Percentiles rank a stretch among this genome's conserved stretches.
Evolutionary conservation across 1,284 basidiomycete species (phyloP).

Genomic region (Ustilago nuda): DNA sequence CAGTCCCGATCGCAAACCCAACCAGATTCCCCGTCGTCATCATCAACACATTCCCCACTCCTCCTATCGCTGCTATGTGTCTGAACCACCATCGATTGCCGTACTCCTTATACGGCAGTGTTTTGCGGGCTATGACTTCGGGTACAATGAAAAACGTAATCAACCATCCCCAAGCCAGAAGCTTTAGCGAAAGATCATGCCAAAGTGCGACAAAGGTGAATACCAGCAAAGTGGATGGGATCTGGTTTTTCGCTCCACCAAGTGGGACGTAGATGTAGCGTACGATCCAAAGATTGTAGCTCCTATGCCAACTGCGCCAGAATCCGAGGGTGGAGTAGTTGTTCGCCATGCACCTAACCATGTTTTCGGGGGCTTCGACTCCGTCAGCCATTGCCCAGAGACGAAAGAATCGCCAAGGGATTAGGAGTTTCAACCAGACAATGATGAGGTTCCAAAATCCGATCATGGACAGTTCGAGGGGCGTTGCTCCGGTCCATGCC

Average conservation of each 20-base stretch:
- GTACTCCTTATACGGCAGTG: slow-evolving; percentile 79
- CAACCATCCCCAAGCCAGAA: slow-evolving; percentile 97
- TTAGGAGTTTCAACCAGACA: slow-evolving; percentile 97
- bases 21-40: slow-evolving; percentile 96
- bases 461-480: slow-evolving; percentile 88
- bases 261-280: slow-evolving; percentile 89
- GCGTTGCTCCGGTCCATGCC: slow-evolving; percentile 78
- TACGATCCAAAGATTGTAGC: slow-evolving; percentile 95
- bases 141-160: slow-evolving; percentile 90
- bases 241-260: slow-evolving; percentile 78
- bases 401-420: slow-evolving; percentile 97
- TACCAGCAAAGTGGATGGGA: slow-evolving; percentile 80
- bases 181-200: slow-evolving; percentile 90
- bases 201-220: slow-evolving; percentile 99
- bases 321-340: slow-evolving; percentile 94
- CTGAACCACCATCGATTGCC: slow-evolving; percentile 82
- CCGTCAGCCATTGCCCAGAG: slow-evolving; percentile 91
- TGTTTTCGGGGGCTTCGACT: slow-evolving; percentile 95
- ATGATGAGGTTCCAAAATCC: slow-evolving; percentile 97
- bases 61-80: slow-evolving; percentile 85
- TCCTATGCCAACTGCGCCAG: slow-evolving; percentile 96
- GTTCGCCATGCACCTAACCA: slow-evolving; percentile 98
- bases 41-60: slow-evolving; percentile 84
- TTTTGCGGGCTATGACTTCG: slow-evolving; percentile 76
- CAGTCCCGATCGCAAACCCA: slow-evolving; percentile 90